Base-by-base conservation (phyloP, 139 green algal genomes). In the Pleodorina starrii region DNA sequence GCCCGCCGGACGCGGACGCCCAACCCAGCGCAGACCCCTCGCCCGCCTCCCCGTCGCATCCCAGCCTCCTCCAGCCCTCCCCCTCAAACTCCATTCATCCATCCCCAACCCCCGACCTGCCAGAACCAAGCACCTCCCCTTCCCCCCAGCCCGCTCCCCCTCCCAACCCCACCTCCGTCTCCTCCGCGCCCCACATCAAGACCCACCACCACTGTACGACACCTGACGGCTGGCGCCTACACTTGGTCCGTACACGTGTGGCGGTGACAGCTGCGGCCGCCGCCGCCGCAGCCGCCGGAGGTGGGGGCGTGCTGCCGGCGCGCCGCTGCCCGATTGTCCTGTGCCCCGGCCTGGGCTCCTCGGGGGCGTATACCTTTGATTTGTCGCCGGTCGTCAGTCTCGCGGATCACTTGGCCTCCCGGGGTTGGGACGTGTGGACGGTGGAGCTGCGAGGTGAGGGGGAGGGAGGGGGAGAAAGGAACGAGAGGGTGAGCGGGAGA, bases 371-470 rank as follows among this genome's bases (percentile, higher is more conserved):
- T 84, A 90, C 83, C 71, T 95, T 95, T 76, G 92, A 95, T 83
- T 72, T 95, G 27, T 84, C 72, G 2, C 92, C 92, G 7, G 77
- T 60, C 6, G 78, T 93, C 12, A 85, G 42, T 32, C 40, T 93
- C 35, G 86, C 92, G 17, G 92, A 95, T 73, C 93, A 90, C n/a
- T 57, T 95, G 66, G 92, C 92, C 1, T n/a, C 42, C 7, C 40
- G 74, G 21, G 90, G 90, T 7, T 95, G 90, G 90, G 92, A 95
- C 54, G 92, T 95, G 23, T 95, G 92, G 92, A 93, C 87, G 0
- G 88, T 78, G 48, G 92, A 94, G 90, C 90, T 94, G 79, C 69
- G 92, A 42, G 92, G 92, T 94, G 68, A 23, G 57, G n/a, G 19
- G 57, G 57, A 21, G 48, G 48, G 48, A 57, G 48, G 48, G 12